Conservation (phyloP, 2,329 filamentous ascomycete species). For the Penicillium olsonii region DNA sequence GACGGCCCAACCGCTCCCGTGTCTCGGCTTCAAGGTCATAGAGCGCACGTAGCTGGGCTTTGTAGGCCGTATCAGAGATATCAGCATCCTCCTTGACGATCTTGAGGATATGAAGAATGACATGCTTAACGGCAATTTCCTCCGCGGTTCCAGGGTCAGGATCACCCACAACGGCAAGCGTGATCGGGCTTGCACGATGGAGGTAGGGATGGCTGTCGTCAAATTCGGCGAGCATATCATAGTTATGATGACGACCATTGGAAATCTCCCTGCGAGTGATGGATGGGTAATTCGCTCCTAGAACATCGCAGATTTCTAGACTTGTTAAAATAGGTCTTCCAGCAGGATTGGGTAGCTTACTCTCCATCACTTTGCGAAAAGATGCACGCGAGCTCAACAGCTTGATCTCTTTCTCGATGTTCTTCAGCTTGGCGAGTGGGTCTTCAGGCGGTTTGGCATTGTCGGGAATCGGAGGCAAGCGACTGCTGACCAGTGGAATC, state of each 20-base stretch:
- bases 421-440: conserved; percentile 1
- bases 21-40: not conserved
- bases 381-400: not conserved
- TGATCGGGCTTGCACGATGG: conserved; percentile 30
- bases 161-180: conserved; percentile 12
- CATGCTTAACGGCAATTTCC: conserved; percentile 27
- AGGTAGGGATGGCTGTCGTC: conserved; percentile 8
- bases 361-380: conserved; percentile 2
- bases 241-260: not conserved
- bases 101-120: conserved; percentile 29
- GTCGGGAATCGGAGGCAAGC: not conserved
- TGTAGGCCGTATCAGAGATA: conserved; percentile 10
- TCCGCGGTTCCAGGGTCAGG: conserved; percentile 11
- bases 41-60: not conserved
- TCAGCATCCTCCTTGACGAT: conserved; percentile 31
- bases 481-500: not conserved
- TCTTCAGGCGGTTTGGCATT: not conserved
- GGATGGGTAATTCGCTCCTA: not conserved
- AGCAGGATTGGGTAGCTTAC: conserved; percentile 4
- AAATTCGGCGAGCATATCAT: not conserved
- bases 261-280: conserved; percentile 1
- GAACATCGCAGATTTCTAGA: conserved; percentile 12
- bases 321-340: not conserved
- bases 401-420: not conserved
- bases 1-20: not conserved